Evolutionary conservation across 139 green algal species (phyloP).

Genomic region (Zygnema circumcarinatum): DNA sequence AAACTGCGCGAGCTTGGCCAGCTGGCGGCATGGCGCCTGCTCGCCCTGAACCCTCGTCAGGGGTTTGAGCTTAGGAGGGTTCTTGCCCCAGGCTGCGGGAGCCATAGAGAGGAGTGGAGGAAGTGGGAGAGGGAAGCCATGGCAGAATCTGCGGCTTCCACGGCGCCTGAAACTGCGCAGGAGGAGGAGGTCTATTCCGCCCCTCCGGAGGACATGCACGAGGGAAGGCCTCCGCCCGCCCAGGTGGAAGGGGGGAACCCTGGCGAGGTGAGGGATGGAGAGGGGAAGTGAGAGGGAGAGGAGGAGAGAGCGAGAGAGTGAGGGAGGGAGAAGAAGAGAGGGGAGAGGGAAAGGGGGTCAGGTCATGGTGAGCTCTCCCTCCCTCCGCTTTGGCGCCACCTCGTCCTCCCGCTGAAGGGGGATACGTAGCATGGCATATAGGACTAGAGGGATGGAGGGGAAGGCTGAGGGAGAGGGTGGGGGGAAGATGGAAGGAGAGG

Average conservation of each 20-base stretch:
- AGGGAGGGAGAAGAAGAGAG: no score
- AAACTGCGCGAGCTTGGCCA: background rate
- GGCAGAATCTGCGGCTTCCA: background rate
- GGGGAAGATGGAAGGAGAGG: no score
- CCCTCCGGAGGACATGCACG: background rate
- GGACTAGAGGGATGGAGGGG: no score
- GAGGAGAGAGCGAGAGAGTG: no score
- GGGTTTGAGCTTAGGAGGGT: conserved; percentile 5
- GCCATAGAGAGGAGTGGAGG: background rate
- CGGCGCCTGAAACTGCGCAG: background rate
- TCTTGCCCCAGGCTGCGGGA: background rate
- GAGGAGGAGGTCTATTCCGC: background rate
- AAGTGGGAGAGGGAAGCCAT: background rate
- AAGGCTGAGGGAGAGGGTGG: no score
- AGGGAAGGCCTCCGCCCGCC: background rate
- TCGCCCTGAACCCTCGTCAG: background rate
- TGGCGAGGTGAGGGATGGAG: conserved; percentile 9
- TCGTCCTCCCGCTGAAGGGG: no score
- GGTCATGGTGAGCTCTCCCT: no score
- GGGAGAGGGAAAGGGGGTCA: background rate
- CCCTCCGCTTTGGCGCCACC: no score
- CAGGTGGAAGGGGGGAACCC: conserved; percentile 10
- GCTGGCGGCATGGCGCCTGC: background rate
- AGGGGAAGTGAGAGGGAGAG: no score
- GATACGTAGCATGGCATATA: no score